Base-by-base conservation (phyloP, 106 monocot genomes). In the Xerophyta viscosa region DNA sequence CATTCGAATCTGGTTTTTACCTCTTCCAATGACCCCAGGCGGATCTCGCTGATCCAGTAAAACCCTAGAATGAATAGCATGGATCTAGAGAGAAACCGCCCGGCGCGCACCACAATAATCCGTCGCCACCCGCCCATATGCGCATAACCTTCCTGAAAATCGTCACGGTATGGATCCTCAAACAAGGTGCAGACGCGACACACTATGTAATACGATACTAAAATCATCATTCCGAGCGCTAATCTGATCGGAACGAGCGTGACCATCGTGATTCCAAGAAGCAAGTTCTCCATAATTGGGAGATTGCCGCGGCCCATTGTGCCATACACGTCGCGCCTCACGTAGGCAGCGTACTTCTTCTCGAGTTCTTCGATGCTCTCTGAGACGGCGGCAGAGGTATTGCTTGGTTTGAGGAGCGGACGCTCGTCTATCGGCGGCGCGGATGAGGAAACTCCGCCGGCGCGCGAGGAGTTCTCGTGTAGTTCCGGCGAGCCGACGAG, bases 141-240 rank as follows among this genome's bases (percentile, higher is more conserved):
- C 0, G 73, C 67, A 37, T 71, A 73, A 57, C 75, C 82, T 39
- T 79, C 92, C 52, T 82, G 71, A 43, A 29, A 75, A 8, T 65
- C 73, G 46, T 80, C 80, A 50, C 60, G 46, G 47, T 88, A 64
- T 56, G 78, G 75, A 24, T 60, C 78, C 46, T 52, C 67, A 47
- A 85, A 89, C 37, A 85, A 37, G 56, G 96, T 89, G 62, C 96
- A 96, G 12, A 80, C 10, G 61, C 85, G 60, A 37, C 96, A 96
- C 15, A 96, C 70, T 57, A 76, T 31, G 55, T 89, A 96, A 33
- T 96, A 89, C 18, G 71, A 19, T 44, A 84, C 20, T 54, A 89
- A 50, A 6, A 96, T 2, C 29, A 57, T 31, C 25, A 82, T 56
- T 37, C 82, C 96, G 7, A 71, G 8, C 29, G 63, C 57, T 23